Evolutionary conservation across 192 early-diverging fungal genomes (phyloP).

Genomic region (Spizellomyces punctatus): DNA sequence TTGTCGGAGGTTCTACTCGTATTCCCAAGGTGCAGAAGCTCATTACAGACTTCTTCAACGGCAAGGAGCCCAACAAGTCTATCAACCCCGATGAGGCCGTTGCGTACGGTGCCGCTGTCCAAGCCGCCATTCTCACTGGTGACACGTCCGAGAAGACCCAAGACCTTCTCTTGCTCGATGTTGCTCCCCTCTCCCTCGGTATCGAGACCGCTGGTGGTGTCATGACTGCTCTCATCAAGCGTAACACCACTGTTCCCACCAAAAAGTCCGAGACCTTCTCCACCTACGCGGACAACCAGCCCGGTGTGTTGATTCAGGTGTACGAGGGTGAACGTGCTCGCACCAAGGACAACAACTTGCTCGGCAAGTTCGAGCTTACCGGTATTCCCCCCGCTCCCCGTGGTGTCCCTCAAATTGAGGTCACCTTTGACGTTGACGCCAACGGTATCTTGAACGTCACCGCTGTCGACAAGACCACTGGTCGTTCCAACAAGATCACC

Average conservation of each 20-base stretch:
- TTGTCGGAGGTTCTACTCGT: slow-evolving; percentile 98
- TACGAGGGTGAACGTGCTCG: slow-evolving; percentile 97
- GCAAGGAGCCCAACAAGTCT: slow-evolving; percentile 98
- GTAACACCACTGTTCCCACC: slow-evolving; percentile 96
- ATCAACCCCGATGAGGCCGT: slow-evolving; percentile 99
- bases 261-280: slow-evolving; percentile 99
- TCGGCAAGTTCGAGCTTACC: slow-evolving; percentile 97
- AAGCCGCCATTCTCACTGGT: slow-evolving; percentile 95
- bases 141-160: slow-evolving; percentile 96
- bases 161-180: slow-evolving; percentile 92
- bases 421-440: slow-evolving; percentile 95
- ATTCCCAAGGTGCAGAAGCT: slow-evolving; percentile 99
- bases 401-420: slow-evolving; percentile 96
- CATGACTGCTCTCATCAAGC: slow-evolving; percentile 97
- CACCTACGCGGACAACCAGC: slow-evolving; percentile 98
- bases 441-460: slow-evolving; percentile 96
- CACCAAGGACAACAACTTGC: slow-evolving; percentile 98
- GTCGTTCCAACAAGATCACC: slow-evolving; percentile 94
- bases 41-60: slow-evolving; percentile 97
- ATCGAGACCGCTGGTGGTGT: slow-evolving; percentile 99
- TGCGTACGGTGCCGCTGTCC: slow-evolving; percentile 98
- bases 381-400: slow-evolving; percentile 97
- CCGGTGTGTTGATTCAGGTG: slow-evolving; percentile 96
- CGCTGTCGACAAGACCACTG: slow-evolving; percentile 93
- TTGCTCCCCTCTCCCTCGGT: slow-evolving; percentile 95